Percentiles rank a stretch among this genome's conserved stretches.
Conservation (phyloP, 805 yeast species). For the Yarrowia sp. region DNA sequence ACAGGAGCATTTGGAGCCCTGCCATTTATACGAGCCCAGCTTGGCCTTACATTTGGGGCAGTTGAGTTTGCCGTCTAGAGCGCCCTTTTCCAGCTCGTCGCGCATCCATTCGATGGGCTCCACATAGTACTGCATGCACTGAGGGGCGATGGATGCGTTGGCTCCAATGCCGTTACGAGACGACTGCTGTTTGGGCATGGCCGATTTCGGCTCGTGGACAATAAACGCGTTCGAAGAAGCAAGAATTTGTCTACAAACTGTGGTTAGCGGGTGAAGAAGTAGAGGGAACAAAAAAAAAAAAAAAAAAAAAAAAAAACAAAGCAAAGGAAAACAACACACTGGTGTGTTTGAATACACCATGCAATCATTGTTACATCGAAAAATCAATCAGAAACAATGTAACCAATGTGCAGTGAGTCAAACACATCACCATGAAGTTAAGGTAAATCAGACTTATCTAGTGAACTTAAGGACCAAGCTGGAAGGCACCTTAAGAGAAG, state of each 20-base stretch:
- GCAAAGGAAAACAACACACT: neutral
- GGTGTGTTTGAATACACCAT: no score
- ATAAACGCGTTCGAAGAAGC: constrained; percentile 64
- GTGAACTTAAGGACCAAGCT: no score
- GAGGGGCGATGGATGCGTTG: constrained; percentile 32
- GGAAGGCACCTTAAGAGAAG: no score
- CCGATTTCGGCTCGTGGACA: constrained; percentile 59
- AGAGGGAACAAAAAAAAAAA: neutral
- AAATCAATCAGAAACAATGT: no score
- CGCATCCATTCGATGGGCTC: constrained; percentile 96
- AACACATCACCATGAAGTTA: neutral
- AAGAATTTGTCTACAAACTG: constrained; percentile 40
- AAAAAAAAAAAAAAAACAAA: neutral
- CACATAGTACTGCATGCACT: constrained; percentile 79
- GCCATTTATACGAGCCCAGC: constrained; percentile 92
- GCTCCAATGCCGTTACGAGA: constrained; percentile 31
- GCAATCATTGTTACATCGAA: no score
- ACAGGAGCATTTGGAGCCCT: constrained; percentile 89
- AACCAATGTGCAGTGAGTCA: no score
- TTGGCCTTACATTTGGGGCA: constrained; percentile 85
- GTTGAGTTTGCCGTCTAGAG: constrained; percentile 77
- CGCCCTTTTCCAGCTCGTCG: constrained; percentile 66
- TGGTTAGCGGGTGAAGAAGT: neutral
- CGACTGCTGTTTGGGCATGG: constrained; percentile 27
- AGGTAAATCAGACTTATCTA: no score